Conservation (phyloP, 805 yeast species). For the Candida arabinofermentans region DNA sequence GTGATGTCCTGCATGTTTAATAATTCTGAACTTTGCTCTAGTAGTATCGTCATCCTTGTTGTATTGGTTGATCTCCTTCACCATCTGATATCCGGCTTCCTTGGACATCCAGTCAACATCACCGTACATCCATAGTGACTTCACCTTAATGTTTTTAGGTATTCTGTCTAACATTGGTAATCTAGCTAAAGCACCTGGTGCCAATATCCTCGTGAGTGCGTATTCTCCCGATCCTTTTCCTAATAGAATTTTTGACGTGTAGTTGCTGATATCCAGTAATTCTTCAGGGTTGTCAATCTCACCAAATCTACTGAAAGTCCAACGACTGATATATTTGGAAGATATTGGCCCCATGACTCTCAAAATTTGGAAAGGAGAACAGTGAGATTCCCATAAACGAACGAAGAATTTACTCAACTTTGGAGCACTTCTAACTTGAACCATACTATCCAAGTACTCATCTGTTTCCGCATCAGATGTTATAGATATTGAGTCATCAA, state of each 20-base stretch:
- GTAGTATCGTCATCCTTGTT: constrained; percentile 8
- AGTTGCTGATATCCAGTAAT: constrained; percentile 44
- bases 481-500: constrained; percentile 5
- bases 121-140: constrained; percentile 61
- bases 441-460: constrained; percentile 5
- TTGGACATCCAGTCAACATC: constrained; percentile 71
- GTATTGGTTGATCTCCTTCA: constrained; percentile 29
- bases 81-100: constrained; percentile 49
- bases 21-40: constrained; percentile 32
- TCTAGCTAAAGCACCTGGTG: constrained; percentile 54
- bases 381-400: constrained; percentile 48
- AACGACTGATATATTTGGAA: constrained; percentile 44
- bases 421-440: constrained; percentile 33
- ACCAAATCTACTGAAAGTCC: constrained; percentile 52
- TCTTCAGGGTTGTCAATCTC: constrained; percentile 25
- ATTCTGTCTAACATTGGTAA: constrained; percentile 54
- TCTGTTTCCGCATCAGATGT: constrained; percentile 9
- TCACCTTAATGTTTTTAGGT: constrained; percentile 36
- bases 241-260: constrained; percentile 48
- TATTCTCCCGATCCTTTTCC: constrained; percentile 62
- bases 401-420: constrained; percentile 33
- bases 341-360: constrained; percentile 51
- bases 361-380: constrained; percentile 52
- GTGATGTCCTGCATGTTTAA: constrained; percentile 51
- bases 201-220: constrained; percentile 56